Evolutionary conservation across 805 yeast species (phyloP).

Genomic region (Saturnispora dispora): DNA sequence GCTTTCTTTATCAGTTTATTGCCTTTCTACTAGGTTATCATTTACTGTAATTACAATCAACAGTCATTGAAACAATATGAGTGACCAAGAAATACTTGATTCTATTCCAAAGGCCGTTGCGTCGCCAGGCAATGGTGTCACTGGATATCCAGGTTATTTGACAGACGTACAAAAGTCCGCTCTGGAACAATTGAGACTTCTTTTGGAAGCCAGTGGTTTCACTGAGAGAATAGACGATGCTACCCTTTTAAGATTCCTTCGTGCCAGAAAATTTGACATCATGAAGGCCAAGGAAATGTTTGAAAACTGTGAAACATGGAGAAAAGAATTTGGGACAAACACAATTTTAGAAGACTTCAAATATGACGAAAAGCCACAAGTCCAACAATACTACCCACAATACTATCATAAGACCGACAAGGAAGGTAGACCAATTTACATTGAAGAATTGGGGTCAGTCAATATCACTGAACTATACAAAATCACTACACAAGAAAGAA

Average conservation of each 20-base stretch:
- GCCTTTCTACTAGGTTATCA: not conserved
- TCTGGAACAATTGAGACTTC: slow-evolving; percentile 48
- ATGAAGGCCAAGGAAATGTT: slow-evolving; percentile 75
- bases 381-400: slow-evolving; percentile 88
- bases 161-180: slow-evolving; percentile 57
- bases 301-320: slow-evolving; percentile 84
- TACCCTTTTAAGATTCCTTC: slow-evolving; percentile 69
- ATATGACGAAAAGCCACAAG: slow-evolving; percentile 86
- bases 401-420: slow-evolving; percentile 95
- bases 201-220: slow-evolving; percentile 56
- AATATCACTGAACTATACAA: slow-evolving; percentile 86
- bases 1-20: not conserved
- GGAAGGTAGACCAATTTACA: slow-evolving; percentile 94
- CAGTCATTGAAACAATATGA: slow-evolving; percentile 9
- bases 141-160: slow-evolving; percentile 78
- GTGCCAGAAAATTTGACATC: slow-evolving; percentile 93
- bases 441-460: slow-evolving; percentile 89
- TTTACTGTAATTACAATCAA: not conserved
- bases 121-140: slow-evolving; percentile 39
- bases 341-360: slow-evolving; percentile 81
- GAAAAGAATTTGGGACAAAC: slow-evolving; percentile 77
- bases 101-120: slow-evolving; percentile 39
- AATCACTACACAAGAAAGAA: slow-evolving; percentile 89
- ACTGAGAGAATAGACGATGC: slow-evolving; percentile 82
- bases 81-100: slow-evolving; percentile 23